phyloP scores from a whole-genome alignment of 768 basidiomycete species.

The Calocybe cyanea region DNA sequence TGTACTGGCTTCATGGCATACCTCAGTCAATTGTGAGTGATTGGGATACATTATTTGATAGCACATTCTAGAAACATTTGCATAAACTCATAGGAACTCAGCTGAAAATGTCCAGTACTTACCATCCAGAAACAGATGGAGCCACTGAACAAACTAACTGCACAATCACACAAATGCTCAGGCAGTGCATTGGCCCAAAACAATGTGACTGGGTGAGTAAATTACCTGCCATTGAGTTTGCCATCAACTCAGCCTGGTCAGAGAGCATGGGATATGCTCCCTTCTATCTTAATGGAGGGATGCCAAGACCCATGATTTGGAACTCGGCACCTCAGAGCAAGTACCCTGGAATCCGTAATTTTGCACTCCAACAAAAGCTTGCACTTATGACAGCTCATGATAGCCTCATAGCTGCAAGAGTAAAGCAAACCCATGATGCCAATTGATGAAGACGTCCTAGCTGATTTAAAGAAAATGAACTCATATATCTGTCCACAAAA shows the following conservation, averaged over 20 bases:
- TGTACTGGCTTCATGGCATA: background rate
- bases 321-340: background rate
- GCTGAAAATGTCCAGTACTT: background rate
- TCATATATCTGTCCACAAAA: background rate
- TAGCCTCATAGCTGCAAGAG: background rate
- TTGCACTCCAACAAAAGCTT: background rate
- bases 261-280: background rate
- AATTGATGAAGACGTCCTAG: background rate
- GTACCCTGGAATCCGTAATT: background rate
- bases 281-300: background rate
- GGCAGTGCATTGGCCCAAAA: background rate
- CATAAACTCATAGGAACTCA: background rate
- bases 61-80: background rate
- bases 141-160: background rate
- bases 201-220: background rate
- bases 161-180: background rate
- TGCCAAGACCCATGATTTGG: background rate
- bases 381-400: background rate
- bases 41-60: background rate
- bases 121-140: background rate
- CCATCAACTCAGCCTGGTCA: background rate
- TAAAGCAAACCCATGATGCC: background rate
- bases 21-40: background rate
- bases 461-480: background rate
- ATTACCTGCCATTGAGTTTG: background rate